phyloP scores from a whole-genome alignment of 2,329 filamentous ascomycete genomes.

The Pseudomassariella vexata region DNA sequence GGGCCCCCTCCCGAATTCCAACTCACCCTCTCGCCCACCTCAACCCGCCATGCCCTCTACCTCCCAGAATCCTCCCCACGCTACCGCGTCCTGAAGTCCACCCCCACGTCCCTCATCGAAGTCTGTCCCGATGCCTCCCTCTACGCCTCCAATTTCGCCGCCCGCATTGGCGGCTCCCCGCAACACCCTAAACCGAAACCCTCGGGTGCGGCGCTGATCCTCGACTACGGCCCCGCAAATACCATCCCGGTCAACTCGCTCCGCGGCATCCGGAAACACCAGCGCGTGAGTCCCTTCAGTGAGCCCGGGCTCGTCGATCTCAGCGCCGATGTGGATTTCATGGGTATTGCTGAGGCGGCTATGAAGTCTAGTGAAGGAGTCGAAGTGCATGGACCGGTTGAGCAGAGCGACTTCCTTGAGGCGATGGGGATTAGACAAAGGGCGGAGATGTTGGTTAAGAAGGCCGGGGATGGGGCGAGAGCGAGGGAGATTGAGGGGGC shows the following conservation, averaged over 20 bases:
- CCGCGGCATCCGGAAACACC: conserved; percentile 78
- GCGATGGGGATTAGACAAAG: conserved; percentile 79
- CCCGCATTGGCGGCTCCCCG: conserved; percentile 69
- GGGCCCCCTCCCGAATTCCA: conserved; percentile 75
- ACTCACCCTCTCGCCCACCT: conserved; percentile 66
- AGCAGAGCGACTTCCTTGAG: conserved; percentile 74
- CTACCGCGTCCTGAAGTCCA: conserved; percentile 68
- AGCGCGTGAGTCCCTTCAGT: conserved; percentile 70
- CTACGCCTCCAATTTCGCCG: conserved; percentile 75
- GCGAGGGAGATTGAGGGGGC: conserved; percentile 62
- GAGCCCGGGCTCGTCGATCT: conserved; percentile 81
- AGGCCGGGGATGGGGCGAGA: conserved; percentile 35
- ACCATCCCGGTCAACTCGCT: conserved; percentile 83
- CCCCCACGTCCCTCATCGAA: conserved; percentile 70
- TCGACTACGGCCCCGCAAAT: conserved; percentile 83
- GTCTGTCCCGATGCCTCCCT: conserved; percentile 82
- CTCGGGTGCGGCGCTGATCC: conserved; percentile 83
- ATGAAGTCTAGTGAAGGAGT: conserved; percentile 69
- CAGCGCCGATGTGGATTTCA: conserved; percentile 90
- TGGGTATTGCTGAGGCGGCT: conserved; percentile 76
- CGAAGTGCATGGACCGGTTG: conserved; percentile 87
- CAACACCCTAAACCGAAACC: conserved; percentile 52
- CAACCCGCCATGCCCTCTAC: conserved; percentile 78
- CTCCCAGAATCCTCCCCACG: conserved; percentile 77
- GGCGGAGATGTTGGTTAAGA: conserved; percentile 59